Percentiles rank a stretch among this genome's conserved stretches.
Conservation (phyloP, 1,284 basidiomycete species). For the Limonomyces culmigenus region DNA sequence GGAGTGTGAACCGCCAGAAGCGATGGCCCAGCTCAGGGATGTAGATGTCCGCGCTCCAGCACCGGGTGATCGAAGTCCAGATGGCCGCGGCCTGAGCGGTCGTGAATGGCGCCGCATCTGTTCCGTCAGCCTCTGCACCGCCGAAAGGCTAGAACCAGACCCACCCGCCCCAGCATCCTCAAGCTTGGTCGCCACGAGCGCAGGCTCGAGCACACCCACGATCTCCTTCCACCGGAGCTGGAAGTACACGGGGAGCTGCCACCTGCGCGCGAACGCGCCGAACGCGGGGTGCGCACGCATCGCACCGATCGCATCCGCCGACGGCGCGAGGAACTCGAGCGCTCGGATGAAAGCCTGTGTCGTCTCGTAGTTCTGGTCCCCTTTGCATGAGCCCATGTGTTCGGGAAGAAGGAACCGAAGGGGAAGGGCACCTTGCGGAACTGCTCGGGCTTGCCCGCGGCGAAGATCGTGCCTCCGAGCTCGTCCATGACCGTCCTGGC, state of each 20-base stretch:
- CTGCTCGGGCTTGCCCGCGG: constrained; percentile 79
- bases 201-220: constrained; percentile 57
- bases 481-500: constrained; percentile 69
- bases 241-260: constrained; percentile 96
- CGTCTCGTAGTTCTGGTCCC: constrained; percentile 58
- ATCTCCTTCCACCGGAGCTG: constrained; percentile 97
- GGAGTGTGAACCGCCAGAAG: constrained; percentile 81
- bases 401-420: constrained; percentile 1
- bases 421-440: constrained; percentile 57
- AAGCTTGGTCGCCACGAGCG: constrained; percentile 27
- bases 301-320: constrained; percentile 43
- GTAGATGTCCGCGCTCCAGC: constrained; percentile 77
- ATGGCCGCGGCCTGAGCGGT: constrained; percentile 50
- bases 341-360: constrained; percentile 76
- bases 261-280: constrained; percentile 62
- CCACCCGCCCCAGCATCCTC: constrained; percentile 25
- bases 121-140: background rate
- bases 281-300: constrained; percentile 65
- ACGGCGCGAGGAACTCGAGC: constrained; percentile 72
- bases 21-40: constrained; percentile 66
- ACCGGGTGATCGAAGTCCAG: constrained; percentile 57
- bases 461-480: constrained; percentile 70
- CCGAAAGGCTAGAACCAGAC: constrained; percentile 1
- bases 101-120: constrained; percentile 24
- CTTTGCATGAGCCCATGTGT: background rate